Conservation (phyloP, 805 yeast species). For the Lachancea dasiensis region DNA sequence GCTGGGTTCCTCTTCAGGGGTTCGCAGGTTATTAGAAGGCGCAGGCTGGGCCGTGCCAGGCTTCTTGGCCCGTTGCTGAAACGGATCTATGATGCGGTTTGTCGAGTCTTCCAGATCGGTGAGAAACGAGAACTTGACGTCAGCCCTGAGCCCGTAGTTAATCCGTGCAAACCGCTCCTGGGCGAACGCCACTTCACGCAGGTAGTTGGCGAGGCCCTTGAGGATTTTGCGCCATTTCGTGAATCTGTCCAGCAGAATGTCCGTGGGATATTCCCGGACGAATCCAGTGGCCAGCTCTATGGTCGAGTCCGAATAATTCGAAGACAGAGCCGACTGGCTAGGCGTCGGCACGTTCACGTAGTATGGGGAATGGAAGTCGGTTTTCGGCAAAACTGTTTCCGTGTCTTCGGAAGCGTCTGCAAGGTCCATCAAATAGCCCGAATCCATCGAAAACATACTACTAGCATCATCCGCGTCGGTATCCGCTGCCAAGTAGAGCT, state of each 20-base stretch:
- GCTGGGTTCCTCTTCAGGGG: constrained; percentile 5
- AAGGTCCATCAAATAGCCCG: constrained; percentile 22
- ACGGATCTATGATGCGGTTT: constrained; percentile 41
- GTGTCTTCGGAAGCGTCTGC: constrained; percentile 17
- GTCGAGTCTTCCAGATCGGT: constrained; percentile 33
- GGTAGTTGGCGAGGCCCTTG: constrained; percentile 61
- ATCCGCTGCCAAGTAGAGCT: constrained; percentile 1
- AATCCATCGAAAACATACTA: constrained; percentile 20
- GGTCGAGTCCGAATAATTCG: constrained; percentile 14
- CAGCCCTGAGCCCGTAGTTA: constrained; percentile 69
- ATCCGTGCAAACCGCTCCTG: constrained; percentile 68
- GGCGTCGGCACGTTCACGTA: constrained; percentile 33
- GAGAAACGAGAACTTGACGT: constrained; percentile 40
- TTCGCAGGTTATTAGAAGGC: background rate
- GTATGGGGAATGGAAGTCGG: constrained; percentile 30
- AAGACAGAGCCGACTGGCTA: constrained; percentile 17
- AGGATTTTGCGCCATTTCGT: constrained; percentile 76
- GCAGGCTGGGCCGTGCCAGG: constrained; percentile 6
- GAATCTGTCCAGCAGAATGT: constrained; percentile 70
- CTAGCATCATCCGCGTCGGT: constrained; percentile 13
- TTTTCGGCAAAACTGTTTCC: constrained; percentile 23
- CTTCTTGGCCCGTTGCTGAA: constrained; percentile 35
- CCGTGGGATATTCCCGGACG: constrained; percentile 58
- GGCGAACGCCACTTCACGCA: constrained; percentile 68
- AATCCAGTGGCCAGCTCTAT: constrained; percentile 14